phyloP scores from a whole-genome alignment of 192 early-diverging fungal genomes.

The Entomortierella lignicola region DNA sequence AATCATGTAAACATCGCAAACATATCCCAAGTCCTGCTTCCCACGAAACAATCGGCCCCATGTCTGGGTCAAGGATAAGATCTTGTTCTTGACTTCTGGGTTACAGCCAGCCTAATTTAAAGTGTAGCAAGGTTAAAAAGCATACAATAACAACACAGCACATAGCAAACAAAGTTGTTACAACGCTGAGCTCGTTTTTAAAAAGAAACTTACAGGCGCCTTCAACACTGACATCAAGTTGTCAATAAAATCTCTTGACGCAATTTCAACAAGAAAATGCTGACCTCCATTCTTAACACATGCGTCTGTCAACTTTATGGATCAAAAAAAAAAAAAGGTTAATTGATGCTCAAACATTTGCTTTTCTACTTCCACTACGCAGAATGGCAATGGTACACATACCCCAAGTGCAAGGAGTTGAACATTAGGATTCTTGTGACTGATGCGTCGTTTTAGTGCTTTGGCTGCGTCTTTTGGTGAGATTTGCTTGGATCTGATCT shows the following conservation, averaged over 20 bases:
- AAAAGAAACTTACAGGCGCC: constrained; percentile 58
- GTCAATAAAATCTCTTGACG: constrained; percentile 92
- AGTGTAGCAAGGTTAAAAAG: no score
- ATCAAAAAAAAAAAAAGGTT: neutral
- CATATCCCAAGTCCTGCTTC: constrained; percentile 83
- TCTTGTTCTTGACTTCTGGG: constrained; percentile 80
- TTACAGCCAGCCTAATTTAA: constrained; percentile 66
- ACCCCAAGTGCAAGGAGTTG: constrained; percentile 88
- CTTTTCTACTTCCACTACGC: neutral
- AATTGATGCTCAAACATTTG: neutral
- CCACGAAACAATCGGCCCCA: constrained; percentile 89
- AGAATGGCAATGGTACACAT: constrained; percentile 1
- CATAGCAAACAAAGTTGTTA: no score
- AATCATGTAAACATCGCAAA: constrained; percentile 81
- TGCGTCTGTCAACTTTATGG: constrained; percentile 80
- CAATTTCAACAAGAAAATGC: constrained; percentile 87
- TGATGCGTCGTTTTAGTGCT: constrained; percentile 82
- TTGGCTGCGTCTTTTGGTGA: constrained; percentile 79
- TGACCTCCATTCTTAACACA: constrained; percentile 96
- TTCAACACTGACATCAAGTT: constrained; percentile 74
- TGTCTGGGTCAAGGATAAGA: constrained; percentile 84
- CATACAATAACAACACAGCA: no score
- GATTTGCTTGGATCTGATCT: constrained; percentile 87
- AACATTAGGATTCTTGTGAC: constrained; percentile 95
- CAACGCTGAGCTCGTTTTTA: no score